Evolutionary conservation across 176 grass and related monocot species (phyloP).

Genomic region (Triticum timopheevii): DNA sequence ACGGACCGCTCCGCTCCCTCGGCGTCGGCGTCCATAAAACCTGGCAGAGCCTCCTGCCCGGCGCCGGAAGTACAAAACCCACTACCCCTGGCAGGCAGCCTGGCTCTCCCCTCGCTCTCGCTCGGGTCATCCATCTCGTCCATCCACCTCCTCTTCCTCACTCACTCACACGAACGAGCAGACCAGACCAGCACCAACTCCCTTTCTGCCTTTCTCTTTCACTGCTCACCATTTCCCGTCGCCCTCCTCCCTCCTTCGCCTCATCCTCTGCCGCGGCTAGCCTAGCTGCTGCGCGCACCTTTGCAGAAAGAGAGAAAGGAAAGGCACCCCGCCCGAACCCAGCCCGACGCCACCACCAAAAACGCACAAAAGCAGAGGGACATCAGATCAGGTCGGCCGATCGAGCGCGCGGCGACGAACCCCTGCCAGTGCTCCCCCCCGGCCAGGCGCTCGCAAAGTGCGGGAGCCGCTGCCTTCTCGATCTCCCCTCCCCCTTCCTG

Average conservation of each 20-base stretch:
- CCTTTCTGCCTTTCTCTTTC: slow-evolving; percentile 75
- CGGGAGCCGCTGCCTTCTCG: slow-evolving; percentile 18
- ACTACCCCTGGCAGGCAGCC: background rate
- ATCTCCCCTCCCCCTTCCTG: background rate
- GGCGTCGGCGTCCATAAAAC: background rate
- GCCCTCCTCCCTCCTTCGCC: slow-evolving; percentile 20
- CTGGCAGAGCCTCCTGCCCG: background rate
- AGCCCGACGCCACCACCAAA: slow-evolving; percentile 27
- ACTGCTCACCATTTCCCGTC: slow-evolving; percentile 67
- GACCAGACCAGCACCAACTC: slow-evolving; percentile 38
- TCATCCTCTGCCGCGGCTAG: background rate
- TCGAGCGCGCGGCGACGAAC: background rate
- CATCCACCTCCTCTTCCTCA: background rate
- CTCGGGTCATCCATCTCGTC: background rate
- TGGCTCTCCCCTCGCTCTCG: background rate
- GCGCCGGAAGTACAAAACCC: background rate
- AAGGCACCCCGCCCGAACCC: slow-evolving; percentile 35
- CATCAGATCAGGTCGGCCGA: slow-evolving; percentile 32
- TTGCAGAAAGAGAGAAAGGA: slow-evolving; percentile 93
- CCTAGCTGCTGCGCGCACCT: slow-evolving; percentile 24
- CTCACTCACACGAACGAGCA: background rate
- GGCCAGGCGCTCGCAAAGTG: slow-evolving; percentile 32
- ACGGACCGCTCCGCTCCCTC: background rate
- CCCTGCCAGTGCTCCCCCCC: background rate
- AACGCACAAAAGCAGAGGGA: slow-evolving; percentile 21